A percentile compares a stretch with the other conserved stretches of the same genome.
Conservation (phyloP, 441 rosid species). For the Adansonia madagascariensis region DNA sequence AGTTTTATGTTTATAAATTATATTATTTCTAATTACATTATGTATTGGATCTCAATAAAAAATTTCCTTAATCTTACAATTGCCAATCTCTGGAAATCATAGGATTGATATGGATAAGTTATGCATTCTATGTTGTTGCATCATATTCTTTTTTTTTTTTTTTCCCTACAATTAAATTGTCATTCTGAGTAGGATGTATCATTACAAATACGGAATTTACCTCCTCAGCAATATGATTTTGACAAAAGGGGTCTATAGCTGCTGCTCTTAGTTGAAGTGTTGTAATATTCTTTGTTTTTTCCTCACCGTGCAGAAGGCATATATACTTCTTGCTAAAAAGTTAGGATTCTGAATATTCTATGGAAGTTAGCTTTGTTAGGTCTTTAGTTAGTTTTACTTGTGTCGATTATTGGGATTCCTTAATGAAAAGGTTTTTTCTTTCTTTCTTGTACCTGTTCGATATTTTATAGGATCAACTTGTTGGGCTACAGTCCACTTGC, state of each 20-base stretch:
- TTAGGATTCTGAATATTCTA: background rate
- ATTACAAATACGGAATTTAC: background rate
- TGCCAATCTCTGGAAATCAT: background rate
- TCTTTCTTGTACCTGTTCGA: background rate
- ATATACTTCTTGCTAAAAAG: background rate
- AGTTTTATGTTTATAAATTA: slow-evolving; percentile 19
- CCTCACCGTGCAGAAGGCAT: background rate
- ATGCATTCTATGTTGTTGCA: slow-evolving; percentile 10
- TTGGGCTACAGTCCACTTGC: slow-evolving; percentile 70
- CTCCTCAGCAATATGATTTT: background rate
- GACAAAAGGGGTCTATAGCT: background rate
- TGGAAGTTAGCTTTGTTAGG: background rate
- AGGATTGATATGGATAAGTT: slow-evolving; percentile 10
- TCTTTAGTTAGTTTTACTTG: background rate
- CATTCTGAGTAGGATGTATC: slow-evolving; percentile 14
- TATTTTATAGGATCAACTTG: slow-evolving; percentile 45
- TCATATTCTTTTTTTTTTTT: background rate
- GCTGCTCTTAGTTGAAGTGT: background rate
- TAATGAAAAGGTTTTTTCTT: background rate
- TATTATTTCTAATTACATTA: background rate
- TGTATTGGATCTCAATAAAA: background rate
- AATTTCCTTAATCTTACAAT: background rate
- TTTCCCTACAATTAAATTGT: background rate
- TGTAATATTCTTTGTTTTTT: background rate
- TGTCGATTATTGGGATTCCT: background rate